Evolutionary conservation across 2,329 filamentous ascomycete species (phyloP), one percentile per base, ranked within the genome.

Genomic region (Cordyceps farinosa): DNA sequence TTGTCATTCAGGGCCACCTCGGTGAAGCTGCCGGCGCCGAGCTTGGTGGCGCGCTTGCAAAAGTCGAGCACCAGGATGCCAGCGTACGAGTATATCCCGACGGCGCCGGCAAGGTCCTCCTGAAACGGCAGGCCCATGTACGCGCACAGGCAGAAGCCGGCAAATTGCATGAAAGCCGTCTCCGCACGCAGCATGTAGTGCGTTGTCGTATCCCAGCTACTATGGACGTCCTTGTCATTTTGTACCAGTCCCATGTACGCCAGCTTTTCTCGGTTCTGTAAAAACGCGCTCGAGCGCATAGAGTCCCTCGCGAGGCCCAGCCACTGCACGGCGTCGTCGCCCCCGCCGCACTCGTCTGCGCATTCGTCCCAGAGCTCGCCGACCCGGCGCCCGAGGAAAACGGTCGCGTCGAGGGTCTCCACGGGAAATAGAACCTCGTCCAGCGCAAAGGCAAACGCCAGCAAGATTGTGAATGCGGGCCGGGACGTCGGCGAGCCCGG

Each of bases 171-270:
- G 32, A 53, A 38, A n/a, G 11, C 51, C 9, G 51, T 34, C 32
- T 53, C 51, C 32, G 32, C 51, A 10, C 51, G 51, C 17, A 53
- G 51, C 51, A 53, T 53, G n/a, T 53, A 53, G 32, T 53, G 51
- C 6, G 51, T 34, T 3, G 51, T 53, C 34, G 51, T 38, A 5
- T 53, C 34, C 51, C 51, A 53, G 51, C 38, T 34, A 8, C 11
- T 22, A 10, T 38, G 38, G n/a, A 53, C 32, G n/a, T 38, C 11
- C 2, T 38, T 36, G 32, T 36, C 51, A 0, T 53, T 53, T 22
- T 29, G 17, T n/a, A 53, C 10, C 5, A 53, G 34, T 3, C 51
- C 51, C n/a, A 29, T n/a, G 51, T 53, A 53, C 1, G 34, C 51
- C 51, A 53, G 51, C 51, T 53, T 53, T n/a, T 53, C 51, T 1